Conservation (phyloP, 805 yeast species). For the Nakazawaea siamensis region DNA sequence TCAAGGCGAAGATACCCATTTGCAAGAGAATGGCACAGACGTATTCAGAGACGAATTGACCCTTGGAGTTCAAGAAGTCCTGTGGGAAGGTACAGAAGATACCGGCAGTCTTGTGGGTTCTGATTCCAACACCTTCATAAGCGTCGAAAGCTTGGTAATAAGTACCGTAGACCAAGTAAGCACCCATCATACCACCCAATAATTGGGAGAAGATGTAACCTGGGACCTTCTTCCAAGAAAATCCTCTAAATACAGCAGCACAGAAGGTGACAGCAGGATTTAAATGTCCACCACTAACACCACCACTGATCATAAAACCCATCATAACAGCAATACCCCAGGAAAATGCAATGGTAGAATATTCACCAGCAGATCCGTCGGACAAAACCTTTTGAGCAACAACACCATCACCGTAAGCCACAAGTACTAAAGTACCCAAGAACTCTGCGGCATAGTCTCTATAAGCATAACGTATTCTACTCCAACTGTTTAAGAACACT, state of each 20-base stretch:
- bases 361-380: conserved; percentile 29
- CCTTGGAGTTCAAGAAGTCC: conserved; percentile 28
- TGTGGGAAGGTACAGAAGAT: conserved; percentile 40
- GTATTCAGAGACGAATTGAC: conserved; percentile 41
- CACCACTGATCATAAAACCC: conserved; percentile 44
- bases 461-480: conserved; percentile 23
- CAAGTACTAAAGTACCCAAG: conserved; percentile 38
- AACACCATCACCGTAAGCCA: conserved; percentile 39
- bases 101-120: conserved; percentile 30
- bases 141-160: conserved; percentile 30
- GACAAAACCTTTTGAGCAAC: conserved; percentile 36
- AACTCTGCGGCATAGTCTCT: conserved; percentile 47
- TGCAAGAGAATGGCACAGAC: conserved; percentile 36
- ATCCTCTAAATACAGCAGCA: conserved; percentile 39
- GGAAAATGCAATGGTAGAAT: conserved; percentile 33
- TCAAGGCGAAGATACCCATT: conserved; percentile 39
- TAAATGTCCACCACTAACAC: conserved; percentile 51
- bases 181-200: conserved; percentile 41
- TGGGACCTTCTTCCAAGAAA: conserved; percentile 41
- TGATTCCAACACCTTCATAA: conserved; percentile 25
- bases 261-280: conserved; percentile 45
- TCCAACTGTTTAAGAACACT: conserved; percentile 18
- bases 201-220: conserved; percentile 38
- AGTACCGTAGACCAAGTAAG: conserved; percentile 34
- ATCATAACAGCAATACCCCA: conserved; percentile 49